Evolutionary conservation across 257 asterid genomes (phyloP).

Genomic region (Rhazya stricta): DNA sequence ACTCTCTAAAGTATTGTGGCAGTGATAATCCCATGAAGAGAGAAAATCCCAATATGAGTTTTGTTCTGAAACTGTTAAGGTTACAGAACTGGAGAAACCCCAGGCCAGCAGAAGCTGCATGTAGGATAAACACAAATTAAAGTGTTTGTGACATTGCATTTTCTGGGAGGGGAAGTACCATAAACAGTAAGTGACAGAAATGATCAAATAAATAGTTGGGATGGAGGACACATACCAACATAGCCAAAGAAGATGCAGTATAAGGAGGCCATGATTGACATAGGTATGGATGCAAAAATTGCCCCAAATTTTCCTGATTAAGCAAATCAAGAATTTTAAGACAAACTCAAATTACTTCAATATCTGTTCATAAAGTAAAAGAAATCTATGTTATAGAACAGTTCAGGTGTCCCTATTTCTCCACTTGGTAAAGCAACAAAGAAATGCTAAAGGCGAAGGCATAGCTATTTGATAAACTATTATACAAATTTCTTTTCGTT

Average conservation of each 20-base stretch:
- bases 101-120: conserved; percentile 71
- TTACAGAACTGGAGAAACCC: conserved; percentile 77
- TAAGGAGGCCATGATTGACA: conserved; percentile 64
- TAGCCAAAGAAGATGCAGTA: conserved; percentile 76
- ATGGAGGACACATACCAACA: conserved; percentile 40
- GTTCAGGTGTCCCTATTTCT: neutral
- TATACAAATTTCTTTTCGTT: neutral
- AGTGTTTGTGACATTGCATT: neutral
- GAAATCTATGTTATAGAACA: neutral
- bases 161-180: neutral
- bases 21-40: conserved; percentile 60
- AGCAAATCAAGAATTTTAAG: neutral
- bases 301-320: conserved; percentile 73
- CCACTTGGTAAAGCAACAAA: neutral
- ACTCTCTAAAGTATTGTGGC: conserved; percentile 58
- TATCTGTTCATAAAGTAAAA: neutral
- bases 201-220: neutral
- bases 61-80: conserved; percentile 73
- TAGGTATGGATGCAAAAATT: conserved; percentile 63
- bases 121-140: neutral
- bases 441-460: neutral
- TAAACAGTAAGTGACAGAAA: neutral
- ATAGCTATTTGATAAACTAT: neutral
- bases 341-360: neutral
- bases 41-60: conserved; percentile 58